These are phyloP conservation scores for Rhododendron mucronatum DNA, from an alignment of 148 eudicot genomes.

Conservation along the genomic window DNA sequence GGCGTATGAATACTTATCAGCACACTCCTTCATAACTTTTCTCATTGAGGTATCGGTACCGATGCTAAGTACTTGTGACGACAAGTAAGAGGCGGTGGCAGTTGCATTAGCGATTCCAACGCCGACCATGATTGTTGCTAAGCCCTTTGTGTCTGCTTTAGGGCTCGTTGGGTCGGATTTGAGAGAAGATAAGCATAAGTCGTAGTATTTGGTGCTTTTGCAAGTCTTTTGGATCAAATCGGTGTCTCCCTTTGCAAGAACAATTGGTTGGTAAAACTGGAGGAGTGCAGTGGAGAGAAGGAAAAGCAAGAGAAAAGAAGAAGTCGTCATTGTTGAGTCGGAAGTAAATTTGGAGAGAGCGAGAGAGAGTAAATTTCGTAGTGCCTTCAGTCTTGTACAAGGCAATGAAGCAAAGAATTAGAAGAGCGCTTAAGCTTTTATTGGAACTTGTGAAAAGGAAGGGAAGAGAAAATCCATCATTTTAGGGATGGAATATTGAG, in stretches of 20 bases:
- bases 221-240: conserved; percentile 63
- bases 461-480: neutral
- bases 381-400: neutral
- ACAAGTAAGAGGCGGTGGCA: conserved; percentile 43
- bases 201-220: conserved; percentile 56
- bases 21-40: conserved; percentile 48
- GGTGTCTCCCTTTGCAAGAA: conserved; percentile 19
- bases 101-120: conserved; percentile 57
- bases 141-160: conserved; percentile 56
- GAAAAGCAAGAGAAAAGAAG: neutral
- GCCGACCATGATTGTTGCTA: conserved; percentile 58
- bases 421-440: neutral
- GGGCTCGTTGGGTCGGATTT: conserved; percentile 53
- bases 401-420: neutral
- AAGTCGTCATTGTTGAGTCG: conserved; percentile 5
- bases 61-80: conserved; percentile 32
- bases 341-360: neutral
- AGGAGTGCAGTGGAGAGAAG: conserved; percentile 13
- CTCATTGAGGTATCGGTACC: conserved; percentile 26
- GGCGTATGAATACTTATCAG: conserved; percentile 49
- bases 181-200: conserved; percentile 63
- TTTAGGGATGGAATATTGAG: too few species aligned
- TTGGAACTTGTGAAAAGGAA: neutral
- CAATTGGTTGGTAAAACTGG: neutral
- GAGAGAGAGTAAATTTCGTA: neutral